Evolutionary conservation across 371 early-diverging fungal genomes (phyloP).

Genomic region (Rhizopus arrhizus): DNA sequence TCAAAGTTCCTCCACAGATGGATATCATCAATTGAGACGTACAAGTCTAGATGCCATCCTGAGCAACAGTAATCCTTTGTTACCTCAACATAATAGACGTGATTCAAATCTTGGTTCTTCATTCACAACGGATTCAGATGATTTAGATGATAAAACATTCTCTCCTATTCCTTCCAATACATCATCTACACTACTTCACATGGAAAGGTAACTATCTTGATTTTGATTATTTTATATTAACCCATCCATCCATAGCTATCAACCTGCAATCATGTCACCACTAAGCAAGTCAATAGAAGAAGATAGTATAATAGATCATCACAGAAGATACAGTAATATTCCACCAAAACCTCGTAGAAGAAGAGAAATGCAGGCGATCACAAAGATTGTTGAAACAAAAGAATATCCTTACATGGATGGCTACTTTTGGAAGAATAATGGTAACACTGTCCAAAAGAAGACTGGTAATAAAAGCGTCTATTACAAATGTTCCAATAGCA

Average conservation of each 20-base stretch:
- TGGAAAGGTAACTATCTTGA: not conserved
- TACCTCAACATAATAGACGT: constrained; percentile 23
- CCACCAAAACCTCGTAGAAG: constrained; percentile 39
- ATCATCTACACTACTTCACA: not conserved
- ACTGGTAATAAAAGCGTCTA: constrained; percentile 61
- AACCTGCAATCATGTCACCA: constrained; percentile 1
- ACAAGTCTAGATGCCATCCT: constrained; percentile 40
- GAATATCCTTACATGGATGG: constrained; percentile 55
- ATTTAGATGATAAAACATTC: constrained; percentile 17
- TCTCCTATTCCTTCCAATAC: constrained; percentile 12
- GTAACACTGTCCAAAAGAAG: constrained; percentile 60
- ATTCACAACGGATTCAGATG: constrained; percentile 30
- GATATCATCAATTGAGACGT: constrained; percentile 26
- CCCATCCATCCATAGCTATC: not conserved
- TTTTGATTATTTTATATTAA: not conserved
- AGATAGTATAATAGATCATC: constrained; percentile 3
- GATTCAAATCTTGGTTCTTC: constrained; percentile 31
- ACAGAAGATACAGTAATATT: not conserved
- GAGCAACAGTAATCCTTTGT: constrained; percentile 10
- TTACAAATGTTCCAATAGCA: constrained; percentile 55
- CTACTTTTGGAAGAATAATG: constrained; percentile 63
- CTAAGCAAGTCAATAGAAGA: constrained; percentile 12
- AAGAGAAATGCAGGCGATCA: constrained; percentile 64
- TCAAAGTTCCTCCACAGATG: constrained; percentile 26
- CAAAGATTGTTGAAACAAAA: constrained; percentile 57